Percentiles rank a stretch among this genome's conserved stretches.
These are phyloP conservation scores for Naganishia randhawae DNA, from an alignment of 768 basidiomycete species.

Conservation along the genomic window DNA sequence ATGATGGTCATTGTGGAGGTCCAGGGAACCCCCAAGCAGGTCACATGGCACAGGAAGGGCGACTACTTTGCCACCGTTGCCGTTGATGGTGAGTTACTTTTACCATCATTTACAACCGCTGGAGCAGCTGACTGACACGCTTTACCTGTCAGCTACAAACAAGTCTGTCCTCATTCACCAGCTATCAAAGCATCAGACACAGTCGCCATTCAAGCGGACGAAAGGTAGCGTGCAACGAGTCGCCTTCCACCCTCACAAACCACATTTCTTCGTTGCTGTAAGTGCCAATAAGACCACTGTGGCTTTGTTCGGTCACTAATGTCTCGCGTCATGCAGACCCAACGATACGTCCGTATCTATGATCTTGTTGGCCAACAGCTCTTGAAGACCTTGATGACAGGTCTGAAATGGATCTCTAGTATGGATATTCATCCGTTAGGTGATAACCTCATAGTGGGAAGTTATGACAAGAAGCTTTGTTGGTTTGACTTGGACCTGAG, in stretches of 20 bases:
- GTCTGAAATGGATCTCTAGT: slow-evolving; percentile 93
- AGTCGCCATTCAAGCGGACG: slow-evolving; percentile 95
- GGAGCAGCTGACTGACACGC: neutral
- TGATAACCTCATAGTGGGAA: slow-evolving; percentile 94
- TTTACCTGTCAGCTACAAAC: slow-evolving; percentile 58
- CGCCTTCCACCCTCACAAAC: slow-evolving; percentile 88
- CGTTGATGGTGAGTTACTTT: slow-evolving; percentile 60
- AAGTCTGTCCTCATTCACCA: slow-evolving; percentile 95
- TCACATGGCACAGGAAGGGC: slow-evolving; percentile 88
- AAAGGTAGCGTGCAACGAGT: slow-evolving; percentile 86
- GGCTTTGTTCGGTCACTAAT: slow-evolving; percentile 6
- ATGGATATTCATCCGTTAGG: slow-evolving; percentile 85
- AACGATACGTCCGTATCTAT: slow-evolving; percentile 92
- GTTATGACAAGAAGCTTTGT: slow-evolving; percentile 93
- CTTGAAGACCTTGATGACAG: slow-evolving; percentile 88
- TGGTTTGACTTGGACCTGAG: slow-evolving; percentile 99
- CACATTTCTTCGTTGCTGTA: slow-evolving; percentile 96
- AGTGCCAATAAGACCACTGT: slow-evolving; percentile 48
- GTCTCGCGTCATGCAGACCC: slow-evolving; percentile 61
- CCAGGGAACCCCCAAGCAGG: slow-evolving; percentile 62
- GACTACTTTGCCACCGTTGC: slow-evolving; percentile 92
- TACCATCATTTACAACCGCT: neutral
- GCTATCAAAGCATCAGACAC: slow-evolving; percentile 84
- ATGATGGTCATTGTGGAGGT: slow-evolving; percentile 53
- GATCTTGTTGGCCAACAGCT: slow-evolving; percentile 90